These are phyloP conservation scores for Syncephalastrum racemosum DNA, from an alignment of 371 early-diverging fungal species.

Conservation along the genomic window DNA sequence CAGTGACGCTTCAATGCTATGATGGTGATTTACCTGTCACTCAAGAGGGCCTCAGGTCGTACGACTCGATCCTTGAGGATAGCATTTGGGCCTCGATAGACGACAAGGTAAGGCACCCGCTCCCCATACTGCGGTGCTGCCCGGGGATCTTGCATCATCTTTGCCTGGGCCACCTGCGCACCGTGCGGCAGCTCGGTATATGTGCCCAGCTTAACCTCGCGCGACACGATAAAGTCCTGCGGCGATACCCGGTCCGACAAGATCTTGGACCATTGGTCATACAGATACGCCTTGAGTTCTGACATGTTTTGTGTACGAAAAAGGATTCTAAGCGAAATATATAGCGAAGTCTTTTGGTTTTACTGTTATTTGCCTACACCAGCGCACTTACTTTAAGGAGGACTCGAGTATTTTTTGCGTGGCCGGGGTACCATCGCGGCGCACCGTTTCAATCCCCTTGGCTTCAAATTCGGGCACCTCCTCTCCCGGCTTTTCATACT, in stretches of 20 bases:
- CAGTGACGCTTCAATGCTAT: too few species aligned
- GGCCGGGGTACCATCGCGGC: slow-evolving; percentile 82
- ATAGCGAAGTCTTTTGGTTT: too few species aligned
- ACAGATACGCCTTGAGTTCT: slow-evolving; percentile 69
- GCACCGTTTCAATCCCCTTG: slow-evolving; percentile 94
- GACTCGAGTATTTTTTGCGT: slow-evolving; percentile 78
- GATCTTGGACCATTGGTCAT: slow-evolving; percentile 70
- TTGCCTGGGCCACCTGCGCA: slow-evolving; percentile 64
- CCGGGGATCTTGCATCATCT: slow-evolving; percentile 68
- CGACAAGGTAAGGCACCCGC: slow-evolving; percentile 86
- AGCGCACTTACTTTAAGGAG: slow-evolving; percentile 62
- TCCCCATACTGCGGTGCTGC: slow-evolving; percentile 85
- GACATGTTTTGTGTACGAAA: slow-evolving; percentile 82
- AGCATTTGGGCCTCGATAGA: slow-evolving; percentile 63
- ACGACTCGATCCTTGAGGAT: slow-evolving; percentile 74
- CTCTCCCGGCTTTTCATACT: slow-evolving; percentile 63
- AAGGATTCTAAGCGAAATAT: slow-evolving; percentile 64
- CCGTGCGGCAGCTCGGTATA: slow-evolving; percentile 69
- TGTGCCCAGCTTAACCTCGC: slow-evolving; percentile 75
- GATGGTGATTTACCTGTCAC: slow-evolving; percentile 38
- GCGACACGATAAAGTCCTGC: slow-evolving; percentile 84
- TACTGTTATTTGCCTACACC: too few species aligned
- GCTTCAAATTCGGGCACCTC: slow-evolving; percentile 80
- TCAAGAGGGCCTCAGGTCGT: slow-evolving; percentile 63
- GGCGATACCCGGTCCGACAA: slow-evolving; percentile 63